Percentiles rank a stretch among this genome's conserved stretches.
Evolutionary conservation across 805 yeast genomes (phyloP).

Genomic region (Wickerhamomyces silvicola): DNA sequence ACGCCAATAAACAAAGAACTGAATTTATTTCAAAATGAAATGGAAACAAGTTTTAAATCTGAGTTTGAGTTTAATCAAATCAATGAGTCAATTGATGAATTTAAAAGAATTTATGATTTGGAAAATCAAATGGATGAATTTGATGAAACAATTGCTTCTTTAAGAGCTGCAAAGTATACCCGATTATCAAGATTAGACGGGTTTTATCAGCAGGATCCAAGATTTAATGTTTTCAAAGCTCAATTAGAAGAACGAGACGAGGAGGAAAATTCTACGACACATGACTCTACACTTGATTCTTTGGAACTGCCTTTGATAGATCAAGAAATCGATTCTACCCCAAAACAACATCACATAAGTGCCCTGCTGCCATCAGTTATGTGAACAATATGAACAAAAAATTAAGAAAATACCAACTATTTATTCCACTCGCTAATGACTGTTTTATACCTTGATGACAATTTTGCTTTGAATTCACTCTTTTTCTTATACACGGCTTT

Average conservation of each 20-base stretch:
- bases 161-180: slow-evolving; percentile 15
- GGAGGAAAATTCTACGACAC: no score
- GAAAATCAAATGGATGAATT: slow-evolving; percentile 2
- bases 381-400: neutral
- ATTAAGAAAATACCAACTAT: neutral
- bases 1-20: slow-evolving; percentile 3
- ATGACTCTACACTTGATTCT: no score
- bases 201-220: slow-evolving; percentile 1
- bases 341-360: slow-evolving; percentile 9
- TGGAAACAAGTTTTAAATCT: slow-evolving; percentile 6
- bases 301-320: no score
- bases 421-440: no score
- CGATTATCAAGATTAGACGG: slow-evolving; percentile 11
- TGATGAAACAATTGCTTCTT: slow-evolving; percentile 11
- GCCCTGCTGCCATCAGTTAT: slow-evolving; percentile 6
- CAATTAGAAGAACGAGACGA: slow-evolving; percentile 1
- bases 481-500: slow-evolving; percentile 6
- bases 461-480: no score
- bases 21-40: slow-evolving; percentile 8
- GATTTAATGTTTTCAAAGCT: no score
- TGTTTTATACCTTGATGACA: no score
- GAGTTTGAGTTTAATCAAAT: slow-evolving; percentile 5
- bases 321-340: slow-evolving; percentile 7
- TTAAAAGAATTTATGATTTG: slow-evolving; percentile 5
- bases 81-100: slow-evolving; percentile 8